Percentiles rank a stretch among this genome's conserved stretches.
phyloP scores from a whole-genome alignment of 257 asterid species.

The Fraxinus quadrangulata region DNA sequence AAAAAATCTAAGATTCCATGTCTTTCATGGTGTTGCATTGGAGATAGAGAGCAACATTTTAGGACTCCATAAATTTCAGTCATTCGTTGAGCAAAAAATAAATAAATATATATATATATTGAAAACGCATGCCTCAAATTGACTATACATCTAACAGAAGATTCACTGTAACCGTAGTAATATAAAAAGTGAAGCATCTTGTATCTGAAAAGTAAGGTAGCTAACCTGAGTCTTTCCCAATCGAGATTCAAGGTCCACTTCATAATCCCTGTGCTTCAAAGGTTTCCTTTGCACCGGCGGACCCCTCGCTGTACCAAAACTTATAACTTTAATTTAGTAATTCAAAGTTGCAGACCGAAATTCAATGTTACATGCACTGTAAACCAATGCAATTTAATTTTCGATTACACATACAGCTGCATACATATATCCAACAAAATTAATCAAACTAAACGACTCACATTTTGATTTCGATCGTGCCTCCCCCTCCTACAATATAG shows the following conservation, averaged over 20 bases:
- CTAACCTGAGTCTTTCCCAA: constrained; percentile 95
- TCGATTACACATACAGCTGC: neutral
- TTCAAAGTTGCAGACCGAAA: constrained; percentile 8
- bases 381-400: constrained; percentile 18
- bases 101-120: neutral
- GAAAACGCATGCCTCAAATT: neutral
- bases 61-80: neutral
- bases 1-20: neutral
- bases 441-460: constrained; percentile 32
- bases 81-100: neutral
- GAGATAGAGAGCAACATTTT: neutral
- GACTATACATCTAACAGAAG: neutral
- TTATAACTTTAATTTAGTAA: constrained; percentile 3
- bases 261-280: constrained; percentile 94
- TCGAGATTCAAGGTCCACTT: constrained; percentile 98
- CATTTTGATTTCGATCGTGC: constrained; percentile 57
- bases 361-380: constrained; percentile 11
- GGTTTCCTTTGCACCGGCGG: constrained; percentile 93
- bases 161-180: neutral
- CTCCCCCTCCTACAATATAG: constrained; percentile 55
- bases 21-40: neutral
- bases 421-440: constrained; percentile 18
- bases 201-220: constrained; percentile 1
- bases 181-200: neutral
- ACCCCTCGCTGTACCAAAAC: constrained; percentile 72